phyloP scores from a whole-genome alignment of 306 rosid genomes.

The Acmispon strigosus region DNA sequence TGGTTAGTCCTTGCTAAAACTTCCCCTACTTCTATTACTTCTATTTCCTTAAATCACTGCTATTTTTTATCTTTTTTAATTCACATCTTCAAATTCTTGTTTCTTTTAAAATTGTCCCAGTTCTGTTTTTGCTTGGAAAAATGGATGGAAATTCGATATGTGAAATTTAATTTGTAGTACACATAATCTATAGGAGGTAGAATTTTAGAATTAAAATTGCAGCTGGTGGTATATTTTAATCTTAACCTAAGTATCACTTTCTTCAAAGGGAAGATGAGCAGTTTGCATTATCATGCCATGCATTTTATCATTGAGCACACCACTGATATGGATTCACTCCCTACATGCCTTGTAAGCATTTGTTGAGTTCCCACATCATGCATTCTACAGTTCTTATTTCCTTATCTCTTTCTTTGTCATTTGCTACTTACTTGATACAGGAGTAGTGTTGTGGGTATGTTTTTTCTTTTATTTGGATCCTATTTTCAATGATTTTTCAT shows the following conservation, averaged over 20 bases:
- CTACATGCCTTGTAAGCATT: background rate
- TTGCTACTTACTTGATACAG: too few relatives aligned
- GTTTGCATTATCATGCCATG: background rate
- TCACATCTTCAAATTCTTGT: background rate
- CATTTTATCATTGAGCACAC: background rate
- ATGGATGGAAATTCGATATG: background rate
- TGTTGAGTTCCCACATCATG: background rate
- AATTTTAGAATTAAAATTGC: background rate
- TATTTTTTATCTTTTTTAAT: background rate
- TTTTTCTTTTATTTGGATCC: background rate
- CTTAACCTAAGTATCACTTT: background rate
- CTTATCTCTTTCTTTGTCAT: too few relatives aligned
- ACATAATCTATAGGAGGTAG: background rate
- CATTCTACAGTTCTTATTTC: background rate
- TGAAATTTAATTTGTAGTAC: background rate
- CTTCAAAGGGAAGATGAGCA: too few relatives aligned
- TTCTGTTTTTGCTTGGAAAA: background rate
- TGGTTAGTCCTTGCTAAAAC: constrained; percentile 42
- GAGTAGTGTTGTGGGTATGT: background rate
- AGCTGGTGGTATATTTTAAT: background rate
- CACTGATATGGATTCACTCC: background rate
- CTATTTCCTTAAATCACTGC: background rate
- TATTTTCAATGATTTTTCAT: constrained; percentile 8
- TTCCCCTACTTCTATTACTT: background rate
- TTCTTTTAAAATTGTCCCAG: background rate